phyloP scores from a whole-genome alignment of 106 monocot genomes.

The Dendrobium chrysotoxum region DNA sequence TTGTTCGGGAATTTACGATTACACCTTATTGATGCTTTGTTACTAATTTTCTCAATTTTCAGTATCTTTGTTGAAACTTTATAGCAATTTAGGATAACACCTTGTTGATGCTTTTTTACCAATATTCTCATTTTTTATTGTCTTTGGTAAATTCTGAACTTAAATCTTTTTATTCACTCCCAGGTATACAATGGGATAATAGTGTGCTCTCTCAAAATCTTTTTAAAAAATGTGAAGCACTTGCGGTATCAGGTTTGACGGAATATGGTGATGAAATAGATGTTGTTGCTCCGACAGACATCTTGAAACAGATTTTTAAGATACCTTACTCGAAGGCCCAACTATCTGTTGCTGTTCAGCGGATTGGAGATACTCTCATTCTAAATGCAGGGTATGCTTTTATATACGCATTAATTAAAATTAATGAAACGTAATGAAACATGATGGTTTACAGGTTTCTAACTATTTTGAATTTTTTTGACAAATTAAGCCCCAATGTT shows the following conservation, averaged over 20 bases:
- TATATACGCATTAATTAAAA: neutral
- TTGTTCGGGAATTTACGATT: neutral
- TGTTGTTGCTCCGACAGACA: constrained; percentile 86
- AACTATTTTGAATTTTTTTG: neutral
- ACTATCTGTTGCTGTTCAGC: constrained; percentile 90
- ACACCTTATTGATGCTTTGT: neutral
- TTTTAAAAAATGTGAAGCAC: constrained; percentile 76
- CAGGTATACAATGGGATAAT: constrained; percentile 57
- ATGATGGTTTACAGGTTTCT: constrained; percentile 3
- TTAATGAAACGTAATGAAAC: neutral
- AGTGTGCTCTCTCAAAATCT: constrained; percentile 51
- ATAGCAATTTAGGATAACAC: neutral
- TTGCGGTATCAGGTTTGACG: constrained; percentile 78
- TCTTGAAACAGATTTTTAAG: constrained; percentile 96
- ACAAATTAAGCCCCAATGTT: constrained; percentile 59
- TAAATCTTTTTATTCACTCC: neutral
- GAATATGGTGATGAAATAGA: constrained; percentile 97
- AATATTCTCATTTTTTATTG: neutral
- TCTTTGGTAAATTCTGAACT: neutral
- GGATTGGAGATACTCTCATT: constrained; percentile 90
- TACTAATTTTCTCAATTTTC: too few species aligned
- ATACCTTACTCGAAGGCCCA: constrained; percentile 94
- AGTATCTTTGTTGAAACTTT: too few species aligned
- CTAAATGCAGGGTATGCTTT: constrained; percentile 79
- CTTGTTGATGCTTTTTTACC: neutral